A percentile compares a stretch with the other conserved stretches of the same genome.
These are phyloP conservation scores for Podaxis carcinomalis DNA, from an alignment of 768 basidiomycete genomes.

Conservation along the genomic window DNA sequence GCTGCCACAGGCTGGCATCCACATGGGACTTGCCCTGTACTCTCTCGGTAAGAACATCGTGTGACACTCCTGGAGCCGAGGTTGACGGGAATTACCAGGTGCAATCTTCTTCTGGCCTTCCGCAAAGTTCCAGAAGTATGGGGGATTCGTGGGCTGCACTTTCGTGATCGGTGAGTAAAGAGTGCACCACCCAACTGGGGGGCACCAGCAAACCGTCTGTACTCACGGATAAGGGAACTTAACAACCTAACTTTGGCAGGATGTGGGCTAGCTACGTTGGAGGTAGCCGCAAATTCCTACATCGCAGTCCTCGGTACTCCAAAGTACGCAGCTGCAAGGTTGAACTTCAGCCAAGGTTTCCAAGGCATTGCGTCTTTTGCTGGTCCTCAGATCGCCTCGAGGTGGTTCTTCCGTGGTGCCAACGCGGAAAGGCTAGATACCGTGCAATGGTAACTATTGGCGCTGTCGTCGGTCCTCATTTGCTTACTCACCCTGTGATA, in stretches of 20 bases:
- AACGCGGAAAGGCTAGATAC: conserved; percentile 61
- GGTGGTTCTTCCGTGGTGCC: conserved; percentile 67
- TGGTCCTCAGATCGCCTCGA: conserved; percentile 70
- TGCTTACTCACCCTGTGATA: conserved; percentile 17
- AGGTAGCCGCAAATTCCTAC: conserved; percentile 80
- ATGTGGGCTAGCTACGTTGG: conserved; percentile 62
- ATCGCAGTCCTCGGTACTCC: conserved; percentile 65
- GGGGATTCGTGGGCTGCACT: conserved; percentile 72
- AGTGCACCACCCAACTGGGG: not conserved
- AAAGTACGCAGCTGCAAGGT: conserved; percentile 66
- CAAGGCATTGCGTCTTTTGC: conserved; percentile 73
- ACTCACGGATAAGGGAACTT: not conserved
- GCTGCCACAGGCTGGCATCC: conserved; percentile 43
- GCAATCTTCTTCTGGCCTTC: conserved; percentile 81
- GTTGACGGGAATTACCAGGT: conserved; percentile 29
- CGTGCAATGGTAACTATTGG: conserved; percentile 52
- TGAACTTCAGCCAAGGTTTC: conserved; percentile 80
- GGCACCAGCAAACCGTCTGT: not conserved
- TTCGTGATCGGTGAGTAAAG: conserved; percentile 52
- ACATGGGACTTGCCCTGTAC: conserved; percentile 55
- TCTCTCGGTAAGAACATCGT: conserved; percentile 38
- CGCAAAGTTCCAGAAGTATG: conserved; percentile 61
- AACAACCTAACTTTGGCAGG: conserved; percentile 27
- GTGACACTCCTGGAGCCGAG: not conserved
- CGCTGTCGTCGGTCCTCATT: not conserved